These are phyloP conservation scores for Xylaria sp. DNA, from an alignment of 2,329 filamentous ascomycete species.

Conservation along the genomic window DNA sequence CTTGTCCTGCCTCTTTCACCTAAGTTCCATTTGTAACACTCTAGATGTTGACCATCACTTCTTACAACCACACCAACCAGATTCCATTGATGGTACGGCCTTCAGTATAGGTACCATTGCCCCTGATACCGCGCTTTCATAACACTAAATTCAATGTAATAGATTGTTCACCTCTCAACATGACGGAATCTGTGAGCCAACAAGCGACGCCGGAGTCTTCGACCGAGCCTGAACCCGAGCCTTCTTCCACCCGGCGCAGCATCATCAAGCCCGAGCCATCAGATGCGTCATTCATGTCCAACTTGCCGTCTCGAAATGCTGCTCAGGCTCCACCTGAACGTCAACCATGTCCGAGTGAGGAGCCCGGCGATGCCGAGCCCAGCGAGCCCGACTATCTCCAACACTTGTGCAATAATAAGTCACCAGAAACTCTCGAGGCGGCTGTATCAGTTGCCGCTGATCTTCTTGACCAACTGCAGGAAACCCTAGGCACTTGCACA, in stretches of 20 bases:
- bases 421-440: conserved; percentile 40
- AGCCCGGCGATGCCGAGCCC: conserved; percentile 1
- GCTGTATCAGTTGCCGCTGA: conserved; percentile 37
- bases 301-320: neutral
- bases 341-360: conserved; percentile 5
- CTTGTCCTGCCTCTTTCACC: neutral
- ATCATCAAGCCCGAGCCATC: conserved; percentile 29
- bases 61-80: neutral
- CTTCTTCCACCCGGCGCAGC: neutral
- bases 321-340: neutral
- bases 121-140: neutral
- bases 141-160: neutral
- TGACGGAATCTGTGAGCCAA: conserved; percentile 10
- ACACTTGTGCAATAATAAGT: conserved; percentile 31
- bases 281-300: conserved; percentile 15
- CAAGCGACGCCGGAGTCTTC: conserved; percentile 17
- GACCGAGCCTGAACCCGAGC: neutral
- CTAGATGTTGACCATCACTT: neutral
- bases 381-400: conserved; percentile 38
- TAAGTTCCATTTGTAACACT: neutral
- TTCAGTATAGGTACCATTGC: neutral
- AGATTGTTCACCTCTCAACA: neutral
- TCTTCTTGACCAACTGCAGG: conserved; percentile 39
- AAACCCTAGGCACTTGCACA: conserved; percentile 21
- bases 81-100: neutral